Conservation (phyloP, 1,139 yeast species). For the Geotrichum macrosporum region DNA sequence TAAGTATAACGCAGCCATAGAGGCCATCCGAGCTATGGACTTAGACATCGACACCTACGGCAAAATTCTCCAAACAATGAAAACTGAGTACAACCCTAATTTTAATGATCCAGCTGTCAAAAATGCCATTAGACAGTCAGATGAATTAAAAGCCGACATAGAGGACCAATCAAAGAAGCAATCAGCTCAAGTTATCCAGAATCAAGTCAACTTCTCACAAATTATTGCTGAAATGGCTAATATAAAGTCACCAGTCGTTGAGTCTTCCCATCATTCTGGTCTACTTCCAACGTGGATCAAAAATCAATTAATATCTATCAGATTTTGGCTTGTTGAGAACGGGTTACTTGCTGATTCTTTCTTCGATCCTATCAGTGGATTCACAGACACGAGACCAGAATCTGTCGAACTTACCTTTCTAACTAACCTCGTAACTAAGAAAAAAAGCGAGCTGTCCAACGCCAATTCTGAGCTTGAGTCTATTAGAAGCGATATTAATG, state of each 20-base stretch:
- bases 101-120: conserved; percentile 88
- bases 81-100: conserved; percentile 72
- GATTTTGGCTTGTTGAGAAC: conserved; percentile 29
- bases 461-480: conserved; percentile 29
- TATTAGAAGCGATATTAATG: conserved; percentile 24
- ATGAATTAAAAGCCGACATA: conserved; percentile 33
- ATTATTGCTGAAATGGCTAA: not conserved
- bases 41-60: conserved; percentile 39
- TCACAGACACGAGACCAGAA: conserved; percentile 5
- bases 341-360: conserved; percentile 28
- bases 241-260: not conserved
- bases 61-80: conserved; percentile 45
- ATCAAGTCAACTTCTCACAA: not conserved
- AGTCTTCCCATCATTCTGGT: not conserved
- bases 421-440: conserved; percentile 30
- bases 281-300: conserved; percentile 3
- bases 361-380: conserved; percentile 1
- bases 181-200: not conserved
- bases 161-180: not conserved
- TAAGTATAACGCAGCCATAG: conserved; percentile 38
- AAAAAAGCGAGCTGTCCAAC: conserved; percentile 28
- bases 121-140: conserved; percentile 58
- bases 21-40: conserved; percentile 21
- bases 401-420: conserved; percentile 25
- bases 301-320: conserved; percentile 1